These are phyloP conservation scores for Colletotrichum theobromicola DNA, from an alignment of 2,329 filamentous ascomycete genomes.

Conservation along the genomic window DNA sequence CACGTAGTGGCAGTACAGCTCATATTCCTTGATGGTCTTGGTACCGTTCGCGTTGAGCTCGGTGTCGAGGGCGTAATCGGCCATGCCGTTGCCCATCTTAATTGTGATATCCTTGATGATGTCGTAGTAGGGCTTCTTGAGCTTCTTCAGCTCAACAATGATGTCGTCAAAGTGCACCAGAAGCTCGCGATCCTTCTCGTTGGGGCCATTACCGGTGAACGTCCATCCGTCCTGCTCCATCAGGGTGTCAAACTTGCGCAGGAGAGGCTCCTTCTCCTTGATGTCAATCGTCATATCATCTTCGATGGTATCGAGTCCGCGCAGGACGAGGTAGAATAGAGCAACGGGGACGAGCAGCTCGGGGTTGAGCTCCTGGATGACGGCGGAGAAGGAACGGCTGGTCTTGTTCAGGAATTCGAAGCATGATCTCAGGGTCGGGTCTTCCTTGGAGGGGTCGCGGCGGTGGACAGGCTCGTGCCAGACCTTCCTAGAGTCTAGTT, in stretches of 20 bases:
- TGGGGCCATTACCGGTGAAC: constrained; percentile 81
- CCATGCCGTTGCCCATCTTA: constrained; percentile 99
- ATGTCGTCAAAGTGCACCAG: constrained; percentile 92
- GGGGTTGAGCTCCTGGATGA: constrained; percentile 95
- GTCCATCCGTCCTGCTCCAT: constrained; percentile 90
- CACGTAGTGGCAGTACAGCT: constrained; percentile 97
- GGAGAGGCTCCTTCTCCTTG: constrained; percentile 81
- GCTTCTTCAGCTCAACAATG: constrained; percentile 82
- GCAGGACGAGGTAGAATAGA: constrained; percentile 91
- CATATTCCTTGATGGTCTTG: constrained; percentile 85
- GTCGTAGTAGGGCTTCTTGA: constrained; percentile 82
- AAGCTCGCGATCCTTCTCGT: constrained; percentile 93
- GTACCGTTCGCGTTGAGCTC: constrained; percentile 83
- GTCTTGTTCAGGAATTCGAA: constrained; percentile 87
- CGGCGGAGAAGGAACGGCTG: constrained; percentile 89
- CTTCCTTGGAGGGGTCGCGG: constrained; percentile 79
- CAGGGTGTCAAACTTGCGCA: constrained; percentile 81
- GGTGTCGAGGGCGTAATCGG: constrained; percentile 87
- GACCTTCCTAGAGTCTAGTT: constrained; percentile 72
- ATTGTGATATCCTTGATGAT: constrained; percentile 93
- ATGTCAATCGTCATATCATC: constrained; percentile 95
- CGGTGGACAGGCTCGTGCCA: constrained; percentile 95
- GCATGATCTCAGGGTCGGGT: constrained; percentile 76
- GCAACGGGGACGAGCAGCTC: constrained; percentile 89
- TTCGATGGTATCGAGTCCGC: constrained; percentile 96